Evolutionary conservation across 2,329 filamentous ascomycete genomes (phyloP).

Genomic region (Sclerotinia trifoliorum): DNA sequence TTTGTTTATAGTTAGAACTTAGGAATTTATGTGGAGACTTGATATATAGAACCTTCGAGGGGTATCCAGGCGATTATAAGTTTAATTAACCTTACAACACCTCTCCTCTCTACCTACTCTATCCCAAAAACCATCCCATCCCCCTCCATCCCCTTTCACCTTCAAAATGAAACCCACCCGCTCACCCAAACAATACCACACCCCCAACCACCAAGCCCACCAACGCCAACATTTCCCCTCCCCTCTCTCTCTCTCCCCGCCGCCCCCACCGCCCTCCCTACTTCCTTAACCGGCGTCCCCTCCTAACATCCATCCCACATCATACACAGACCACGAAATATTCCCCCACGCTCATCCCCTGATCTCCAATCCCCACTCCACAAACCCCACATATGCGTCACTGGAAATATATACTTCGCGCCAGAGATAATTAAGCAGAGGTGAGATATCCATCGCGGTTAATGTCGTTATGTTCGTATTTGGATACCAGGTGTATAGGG

Average conservation of each 20-base stretch:
- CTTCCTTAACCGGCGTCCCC: neutral
- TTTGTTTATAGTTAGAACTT: no score
- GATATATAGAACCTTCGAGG: no score
- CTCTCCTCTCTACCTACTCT: no score
- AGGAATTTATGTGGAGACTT: no score
- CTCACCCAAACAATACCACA: neutral
- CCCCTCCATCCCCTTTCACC: no score
- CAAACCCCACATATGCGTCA: neutral
- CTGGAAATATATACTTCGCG: constrained; percentile 3
- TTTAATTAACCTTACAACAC: no score
- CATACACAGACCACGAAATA: neutral
- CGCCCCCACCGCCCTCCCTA: neutral
- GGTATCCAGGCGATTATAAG: no score
- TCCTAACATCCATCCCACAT: neutral
- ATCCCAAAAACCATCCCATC: no score
- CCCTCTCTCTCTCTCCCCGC: neutral
- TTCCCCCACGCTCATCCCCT: neutral
- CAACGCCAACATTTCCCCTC: neutral
- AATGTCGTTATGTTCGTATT: neutral
- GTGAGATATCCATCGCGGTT: neutral
- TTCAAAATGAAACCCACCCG: no score
- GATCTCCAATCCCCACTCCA: constrained; percentile 13
- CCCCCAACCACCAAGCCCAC: neutral
- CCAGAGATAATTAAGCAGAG: constrained; percentile 10
- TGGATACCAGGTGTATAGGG: constrained; percentile 11